These are phyloP conservation scores for Colletotrichum sp. DNA, from an alignment of 2,329 filamentous ascomycete species.

Conservation along the genomic window DNA sequence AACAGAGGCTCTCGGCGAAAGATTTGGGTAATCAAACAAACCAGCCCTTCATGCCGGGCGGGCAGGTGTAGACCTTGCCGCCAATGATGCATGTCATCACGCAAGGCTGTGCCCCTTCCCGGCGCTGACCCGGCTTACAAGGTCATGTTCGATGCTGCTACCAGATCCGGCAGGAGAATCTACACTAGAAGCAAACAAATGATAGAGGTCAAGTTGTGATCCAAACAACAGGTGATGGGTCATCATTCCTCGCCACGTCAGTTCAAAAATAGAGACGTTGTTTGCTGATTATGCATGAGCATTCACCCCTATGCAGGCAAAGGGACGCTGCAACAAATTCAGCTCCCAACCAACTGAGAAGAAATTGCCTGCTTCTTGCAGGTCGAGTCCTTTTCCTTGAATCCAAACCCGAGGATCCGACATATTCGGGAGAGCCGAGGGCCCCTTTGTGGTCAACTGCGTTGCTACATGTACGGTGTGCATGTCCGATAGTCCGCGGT, in stretches of 20 bases:
- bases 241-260: background rate
- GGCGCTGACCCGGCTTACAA: background rate
- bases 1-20: no score
- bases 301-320: background rate
- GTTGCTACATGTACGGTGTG: background rate
- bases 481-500: background rate
- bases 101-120: background rate
- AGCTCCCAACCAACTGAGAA: background rate
- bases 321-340: background rate
- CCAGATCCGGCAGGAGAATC: background rate
- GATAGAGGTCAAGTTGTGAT: background rate
- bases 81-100: background rate
- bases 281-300: background rate
- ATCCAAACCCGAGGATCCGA: background rate
- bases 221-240: background rate
- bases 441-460: background rate
- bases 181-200: background rate
- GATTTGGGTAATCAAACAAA: no score
- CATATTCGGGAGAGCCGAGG: background rate
- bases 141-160: background rate
- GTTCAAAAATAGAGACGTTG: background rate
- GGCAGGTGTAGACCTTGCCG: background rate
- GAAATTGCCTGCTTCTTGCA: fast-evolving
- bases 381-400: fast-evolving
- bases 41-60: background rate